Evolutionary conservation across 768 basidiomycete species (phyloP).

Genomic region (Coprinopsis strossmayeri): DNA sequence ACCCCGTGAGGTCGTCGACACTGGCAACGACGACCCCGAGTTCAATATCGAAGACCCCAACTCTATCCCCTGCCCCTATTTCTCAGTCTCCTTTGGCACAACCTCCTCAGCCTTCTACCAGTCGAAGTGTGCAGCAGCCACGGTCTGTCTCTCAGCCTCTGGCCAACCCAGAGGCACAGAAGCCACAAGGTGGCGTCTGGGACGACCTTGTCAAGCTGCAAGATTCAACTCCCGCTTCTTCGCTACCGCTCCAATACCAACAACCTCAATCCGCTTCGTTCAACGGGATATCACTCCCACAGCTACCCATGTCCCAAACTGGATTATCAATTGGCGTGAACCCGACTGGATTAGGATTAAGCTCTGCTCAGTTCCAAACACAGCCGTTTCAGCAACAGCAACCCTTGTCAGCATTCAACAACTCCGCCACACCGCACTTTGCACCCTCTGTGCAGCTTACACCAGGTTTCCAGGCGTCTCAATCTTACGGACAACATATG

Average conservation of each 20-base stretch:
- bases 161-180: constrained; percentile 13
- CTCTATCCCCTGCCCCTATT: constrained; percentile 13
- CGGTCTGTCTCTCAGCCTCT: constrained; percentile 20
- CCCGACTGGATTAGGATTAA: constrained; percentile 19
- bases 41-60: too few relatives aligned
- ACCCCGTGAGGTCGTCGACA: constrained; percentile 13
- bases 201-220: constrained; percentile 49
- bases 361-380: constrained; percentile 18
- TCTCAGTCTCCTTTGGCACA: constrained; percentile 8
- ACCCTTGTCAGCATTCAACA: constrained; percentile 6
- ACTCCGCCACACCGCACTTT: constrained; percentile 18
- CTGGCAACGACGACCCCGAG: too few relatives aligned
- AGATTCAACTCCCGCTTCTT: constrained; percentile 34
- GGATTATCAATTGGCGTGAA: constrained; percentile 16
- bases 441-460: constrained; percentile 20
- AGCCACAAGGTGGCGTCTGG: constrained; percentile 38
- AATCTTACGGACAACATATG: constrained; percentile 10
- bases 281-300: constrained; percentile 9
- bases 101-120: constrained; percentile 12
- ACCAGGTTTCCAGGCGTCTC: constrained; percentile 18
- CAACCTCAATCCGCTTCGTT: constrained; percentile 2
- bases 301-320: constrained; percentile 6
- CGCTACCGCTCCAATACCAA: constrained; percentile 46
- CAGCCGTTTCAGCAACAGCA: constrained; percentile 9
- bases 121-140: constrained; percentile 13